These are phyloP conservation scores for Beauveria sp. DNA, from an alignment of 2,329 filamentous ascomycete genomes.

Conservation along the genomic window DNA sequence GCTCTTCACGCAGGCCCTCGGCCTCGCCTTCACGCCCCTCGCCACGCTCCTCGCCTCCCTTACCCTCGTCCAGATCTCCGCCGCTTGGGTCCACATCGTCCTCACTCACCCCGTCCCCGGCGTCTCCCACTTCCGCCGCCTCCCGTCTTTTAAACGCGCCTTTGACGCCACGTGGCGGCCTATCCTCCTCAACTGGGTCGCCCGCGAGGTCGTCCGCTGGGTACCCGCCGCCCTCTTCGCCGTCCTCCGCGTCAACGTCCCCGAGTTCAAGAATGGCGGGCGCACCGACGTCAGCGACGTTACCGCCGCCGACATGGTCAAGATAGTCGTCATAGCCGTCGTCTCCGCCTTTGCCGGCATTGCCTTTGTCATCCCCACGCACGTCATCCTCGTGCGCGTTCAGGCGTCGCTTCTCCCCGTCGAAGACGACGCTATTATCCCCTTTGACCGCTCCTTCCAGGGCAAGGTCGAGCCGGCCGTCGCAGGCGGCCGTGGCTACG, in stretches of 20 bases:
- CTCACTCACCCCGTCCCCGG: constrained; percentile 58
- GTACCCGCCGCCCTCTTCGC: constrained; percentile 36
- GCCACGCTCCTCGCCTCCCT: constrained; percentile 51
- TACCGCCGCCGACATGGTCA: constrained; percentile 32
- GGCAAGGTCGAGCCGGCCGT: constrained; percentile 69
- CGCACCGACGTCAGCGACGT: constrained; percentile 24
- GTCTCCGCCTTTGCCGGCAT: constrained; percentile 44
- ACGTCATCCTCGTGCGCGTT: constrained; percentile 70
- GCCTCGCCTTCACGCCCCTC: constrained; percentile 31
- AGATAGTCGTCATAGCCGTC: constrained; percentile 37
- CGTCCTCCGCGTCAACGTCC: constrained; percentile 37
- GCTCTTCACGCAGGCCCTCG: constrained; percentile 31
- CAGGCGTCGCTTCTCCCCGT: constrained; percentile 81
- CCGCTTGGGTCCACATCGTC: constrained; percentile 80
- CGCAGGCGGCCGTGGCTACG: constrained; percentile 61
- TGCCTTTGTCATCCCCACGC: constrained; percentile 65
- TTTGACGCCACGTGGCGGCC: constrained; percentile 64
- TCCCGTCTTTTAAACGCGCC: constrained; percentile 56
- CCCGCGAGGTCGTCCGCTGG: constrained; percentile 41
- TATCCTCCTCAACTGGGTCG: constrained; percentile 53
- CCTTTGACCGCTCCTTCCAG: constrained; percentile 81
- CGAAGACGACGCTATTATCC: constrained; percentile 74
- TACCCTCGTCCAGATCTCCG: constrained; percentile 57
- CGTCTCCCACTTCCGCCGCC: constrained; percentile 59
- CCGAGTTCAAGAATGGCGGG: constrained; percentile 27